phyloP scores from a whole-genome alignment of 768 basidiomycete species.

The Pleurotus cornucopiae region DNA sequence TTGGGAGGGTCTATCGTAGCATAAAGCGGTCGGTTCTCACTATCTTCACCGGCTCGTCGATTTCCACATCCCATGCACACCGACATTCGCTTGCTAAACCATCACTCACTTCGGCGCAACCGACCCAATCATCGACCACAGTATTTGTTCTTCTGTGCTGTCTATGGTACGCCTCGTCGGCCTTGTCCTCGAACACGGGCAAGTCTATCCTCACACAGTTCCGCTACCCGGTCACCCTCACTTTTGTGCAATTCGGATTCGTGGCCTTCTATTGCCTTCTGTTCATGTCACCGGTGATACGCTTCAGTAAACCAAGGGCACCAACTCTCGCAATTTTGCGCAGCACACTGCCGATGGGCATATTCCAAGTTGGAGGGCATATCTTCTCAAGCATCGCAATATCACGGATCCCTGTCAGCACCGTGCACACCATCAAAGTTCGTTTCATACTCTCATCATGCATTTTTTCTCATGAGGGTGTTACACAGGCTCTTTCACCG shows the following conservation, averaged over 20 bases:
- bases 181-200: conserved; percentile 93
- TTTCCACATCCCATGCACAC: not conserved
- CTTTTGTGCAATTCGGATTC: conserved; percentile 96
- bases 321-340: conserved; percentile 72
- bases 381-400: conserved; percentile 98
- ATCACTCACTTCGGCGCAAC: conserved; percentile 24
- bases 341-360: conserved; percentile 90
- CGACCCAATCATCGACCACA: conserved; percentile 25
- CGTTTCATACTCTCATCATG: conserved; percentile 13
- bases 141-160: conserved; percentile 77
- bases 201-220: conserved; percentile 93
- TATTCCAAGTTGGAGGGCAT: conserved; percentile 97
- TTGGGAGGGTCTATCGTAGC: conserved; percentile 4
- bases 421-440: conserved; percentile 99
- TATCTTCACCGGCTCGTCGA: not conserved
- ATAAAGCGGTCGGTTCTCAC: conserved; percentile 1
- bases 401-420: conserved; percentile 92
- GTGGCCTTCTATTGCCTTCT: conserved; percentile 83
- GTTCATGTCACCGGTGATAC: conserved; percentile 72
- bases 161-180: conserved; percentile 93
- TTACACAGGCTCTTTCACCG: conserved; percentile 82
- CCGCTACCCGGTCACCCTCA: conserved; percentile 92
- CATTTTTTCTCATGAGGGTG: not conserved
- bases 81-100: conserved; percentile 14
- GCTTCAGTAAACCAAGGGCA: conserved; percentile 60